Evolutionary conservation across 1,284 basidiomycete genomes (phyloP).

Genomic region (Irpex sp.): DNA sequence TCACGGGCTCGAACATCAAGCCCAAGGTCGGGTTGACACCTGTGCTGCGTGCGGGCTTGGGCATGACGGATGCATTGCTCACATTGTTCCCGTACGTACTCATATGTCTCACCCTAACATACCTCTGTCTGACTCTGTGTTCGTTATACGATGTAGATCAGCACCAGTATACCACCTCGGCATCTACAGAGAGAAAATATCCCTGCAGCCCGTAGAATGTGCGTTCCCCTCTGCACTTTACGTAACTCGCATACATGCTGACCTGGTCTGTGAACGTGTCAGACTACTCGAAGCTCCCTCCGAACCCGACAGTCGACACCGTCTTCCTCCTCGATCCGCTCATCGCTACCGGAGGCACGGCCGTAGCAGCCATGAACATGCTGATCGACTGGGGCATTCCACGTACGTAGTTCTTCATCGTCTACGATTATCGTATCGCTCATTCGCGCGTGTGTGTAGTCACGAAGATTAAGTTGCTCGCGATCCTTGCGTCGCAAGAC

Average conservation of each 20-base stretch:
- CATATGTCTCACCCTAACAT: not conserved
- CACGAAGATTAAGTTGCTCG: constrained; percentile 77
- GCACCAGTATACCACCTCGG: constrained; percentile 91
- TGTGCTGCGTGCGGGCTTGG: constrained; percentile 87
- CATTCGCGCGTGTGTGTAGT: constrained; percentile 32
- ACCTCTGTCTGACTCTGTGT: not conserved
- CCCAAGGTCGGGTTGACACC: constrained; percentile 83
- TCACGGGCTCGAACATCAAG: constrained; percentile 62
- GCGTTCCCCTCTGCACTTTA: constrained; percentile 18
- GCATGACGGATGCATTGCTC: constrained; percentile 88
- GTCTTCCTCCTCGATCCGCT: constrained; percentile 88
- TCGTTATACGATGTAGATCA: constrained; percentile 31
- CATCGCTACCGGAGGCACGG: constrained; percentile 94
- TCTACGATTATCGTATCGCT: not conserved
- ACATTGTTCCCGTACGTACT: constrained; percentile 69
- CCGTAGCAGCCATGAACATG: constrained; percentile 81
- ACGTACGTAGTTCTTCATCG: constrained; percentile 33
- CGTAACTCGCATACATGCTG: not conserved
- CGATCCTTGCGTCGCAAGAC: constrained; percentile 72
- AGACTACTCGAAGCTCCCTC: constrained; percentile 93
- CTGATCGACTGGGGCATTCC: constrained; percentile 82
- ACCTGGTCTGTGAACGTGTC: constrained; percentile 1
- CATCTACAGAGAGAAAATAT: constrained; percentile 85
- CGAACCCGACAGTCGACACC: constrained; percentile 69
- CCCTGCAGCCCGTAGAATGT: constrained; percentile 92